Evolutionary conservation across 2,329 filamentous ascomycete species (phyloP), one percentile per base, ranked within the genome.

Genomic region (Phyllosticta capitalensis): DNA sequence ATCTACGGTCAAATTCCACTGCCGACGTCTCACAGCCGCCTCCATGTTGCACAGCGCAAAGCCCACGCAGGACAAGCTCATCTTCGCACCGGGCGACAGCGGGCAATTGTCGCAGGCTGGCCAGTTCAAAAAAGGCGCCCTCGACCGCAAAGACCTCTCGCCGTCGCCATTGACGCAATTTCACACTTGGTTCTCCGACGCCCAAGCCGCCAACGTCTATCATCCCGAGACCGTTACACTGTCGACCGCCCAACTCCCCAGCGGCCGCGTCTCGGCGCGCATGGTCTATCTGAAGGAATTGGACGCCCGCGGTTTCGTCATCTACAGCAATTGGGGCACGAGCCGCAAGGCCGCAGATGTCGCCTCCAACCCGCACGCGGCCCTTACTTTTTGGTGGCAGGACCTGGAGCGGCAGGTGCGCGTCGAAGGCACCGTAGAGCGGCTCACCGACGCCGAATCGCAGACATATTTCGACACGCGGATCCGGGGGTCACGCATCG

Each of bases 281-380:
- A 82, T 90, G 65, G 90, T 99, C 45, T 99, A 97, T 75, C 81
- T 99, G 65, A 99, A 99, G 76, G 94, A 97, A 78, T 84, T 97
- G 22, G 92, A 97, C 73, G 74, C 79, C 5, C 74, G 72, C 20
- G 91, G 92, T 17, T 99, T 95, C 75, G 90, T 97, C 51, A 80
- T 99, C 54, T 99, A 97, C 79, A 88, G 84, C 69, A 99, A 99
- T 74, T 92, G 92, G 78, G 91, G 84, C 62, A 94, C 89, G 0
- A 89, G 85, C 61, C 76, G 81, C 26, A 84, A 86, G 76, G 83
- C 85, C 0, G 69, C 75, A 55, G 90, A 96, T 71, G 76, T 94
- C 6, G 79, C 77, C 21, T 79, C 75, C 3, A 99, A 97, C 73
- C 82, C 83, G 26, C 87, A 88, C 76, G 92, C 89, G 0, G 85